Conservation (phyloP, 176 grass and related monocot genomes). For the Bothriochloa decipiens region DNA sequence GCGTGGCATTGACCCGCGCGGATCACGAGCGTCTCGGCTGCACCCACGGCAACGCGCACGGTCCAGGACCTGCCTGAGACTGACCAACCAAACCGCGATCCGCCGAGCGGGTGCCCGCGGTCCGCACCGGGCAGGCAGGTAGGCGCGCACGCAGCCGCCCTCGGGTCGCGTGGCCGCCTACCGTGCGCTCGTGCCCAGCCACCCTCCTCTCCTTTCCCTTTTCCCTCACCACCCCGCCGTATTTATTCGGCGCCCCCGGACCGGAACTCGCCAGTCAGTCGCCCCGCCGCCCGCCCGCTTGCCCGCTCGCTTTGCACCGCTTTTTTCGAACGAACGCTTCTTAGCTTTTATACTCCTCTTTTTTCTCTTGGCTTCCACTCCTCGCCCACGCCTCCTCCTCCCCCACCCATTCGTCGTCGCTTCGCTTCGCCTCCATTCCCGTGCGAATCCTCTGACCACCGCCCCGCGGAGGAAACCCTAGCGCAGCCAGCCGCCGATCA, state of each 20-base stretch:
- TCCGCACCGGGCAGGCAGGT: not conserved
- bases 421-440: not conserved
- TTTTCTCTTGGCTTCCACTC: slow-evolving; percentile 21
- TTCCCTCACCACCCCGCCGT: not conserved
- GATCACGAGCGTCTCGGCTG: slow-evolving; percentile 25
- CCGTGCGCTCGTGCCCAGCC: not conserved
- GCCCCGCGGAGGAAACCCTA: slow-evolving; percentile 34
- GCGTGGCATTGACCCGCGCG: slow-evolving; percentile 36
- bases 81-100: not conserved
- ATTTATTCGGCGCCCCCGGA: slow-evolving; percentile 41
- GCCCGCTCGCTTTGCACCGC: not conserved
- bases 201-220: not conserved
- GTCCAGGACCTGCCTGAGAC: not conserved
- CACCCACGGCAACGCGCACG: not conserved
- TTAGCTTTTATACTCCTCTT: slow-evolving; percentile 38
- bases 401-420: not conserved
- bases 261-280: slow-evolving; percentile 1
- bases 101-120: not conserved
- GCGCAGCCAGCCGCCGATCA: slow-evolving; percentile 11
- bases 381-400: slow-evolving; percentile 33
- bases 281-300: not conserved
- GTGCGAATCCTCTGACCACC: slow-evolving; percentile 4
- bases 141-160: not conserved
- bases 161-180: slow-evolving; percentile 21
- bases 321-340: not conserved